Percentiles rank a stretch among this genome's conserved stretches.
phyloP scores from a whole-genome alignment of 1,139 yeast genomes.

The Candida gigantensis region DNA sequence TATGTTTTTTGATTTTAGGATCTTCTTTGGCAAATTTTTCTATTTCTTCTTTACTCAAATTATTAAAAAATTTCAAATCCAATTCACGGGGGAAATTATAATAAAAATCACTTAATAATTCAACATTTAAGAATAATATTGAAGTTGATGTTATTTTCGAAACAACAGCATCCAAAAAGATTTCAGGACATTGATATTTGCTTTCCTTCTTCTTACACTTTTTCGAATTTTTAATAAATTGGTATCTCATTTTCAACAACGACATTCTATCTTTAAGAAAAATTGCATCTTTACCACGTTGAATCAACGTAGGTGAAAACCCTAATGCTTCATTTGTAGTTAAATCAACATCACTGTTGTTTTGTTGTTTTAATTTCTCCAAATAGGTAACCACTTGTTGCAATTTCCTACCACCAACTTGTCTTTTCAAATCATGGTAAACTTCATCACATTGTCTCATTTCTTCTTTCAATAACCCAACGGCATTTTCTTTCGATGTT shows the following conservation, averaged over 20 bases:
- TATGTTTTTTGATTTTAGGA: constrained; percentile 84
- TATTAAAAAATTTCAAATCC: constrained; percentile 69
- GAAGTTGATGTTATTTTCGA: constrained; percentile 92
- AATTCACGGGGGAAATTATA: constrained; percentile 94
- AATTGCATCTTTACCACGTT: constrained; percentile 81
- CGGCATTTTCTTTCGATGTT: constrained; percentile 76
- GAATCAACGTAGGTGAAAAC: constrained; percentile 68
- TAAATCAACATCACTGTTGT: constrained; percentile 44
- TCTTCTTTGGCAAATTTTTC: constrained; percentile 94
- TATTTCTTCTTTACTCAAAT: constrained; percentile 71
- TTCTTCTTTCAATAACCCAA: constrained; percentile 76
- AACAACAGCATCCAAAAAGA: constrained; percentile 88
- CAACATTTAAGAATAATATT: constrained; percentile 89
- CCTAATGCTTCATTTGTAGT: constrained; percentile 68
- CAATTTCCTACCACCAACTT: constrained; percentile 81
- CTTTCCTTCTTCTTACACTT: constrained; percentile 75
- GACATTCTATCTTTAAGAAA: constrained; percentile 77
- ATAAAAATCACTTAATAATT: constrained; percentile 88
- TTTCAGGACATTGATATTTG: constrained; percentile 91
- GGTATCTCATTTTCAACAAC: constrained; percentile 72
- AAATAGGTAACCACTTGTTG: constrained; percentile 80
- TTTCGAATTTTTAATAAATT: constrained; percentile 69
- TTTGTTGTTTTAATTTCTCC: constrained; percentile 50
- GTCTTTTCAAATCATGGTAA: constrained; percentile 59
- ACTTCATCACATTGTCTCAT: constrained; percentile 76